Conservation (phyloP, 2,329 filamentous ascomycete species). For the Gnomoniopsis sp. region DNA sequence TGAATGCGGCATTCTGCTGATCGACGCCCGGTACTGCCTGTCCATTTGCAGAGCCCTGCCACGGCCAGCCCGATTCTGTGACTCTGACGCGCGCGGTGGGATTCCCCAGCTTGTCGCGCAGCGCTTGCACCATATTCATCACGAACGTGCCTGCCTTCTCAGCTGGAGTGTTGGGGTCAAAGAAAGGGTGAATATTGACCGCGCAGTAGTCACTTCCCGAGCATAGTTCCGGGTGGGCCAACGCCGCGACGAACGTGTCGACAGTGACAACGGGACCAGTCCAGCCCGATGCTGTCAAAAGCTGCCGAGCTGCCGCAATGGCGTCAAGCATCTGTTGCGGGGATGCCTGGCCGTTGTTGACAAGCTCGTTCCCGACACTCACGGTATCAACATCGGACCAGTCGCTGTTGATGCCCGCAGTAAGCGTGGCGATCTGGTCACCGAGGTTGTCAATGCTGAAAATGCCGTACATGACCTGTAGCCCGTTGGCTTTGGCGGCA, state of each 20-base stretch:
- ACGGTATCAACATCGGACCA: slow-evolving; percentile 71
- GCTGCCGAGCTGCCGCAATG: slow-evolving; percentile 52
- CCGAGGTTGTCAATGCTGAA: slow-evolving; percentile 59
- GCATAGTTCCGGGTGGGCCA: slow-evolving; percentile 67
- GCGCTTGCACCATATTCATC: slow-evolving; percentile 45
- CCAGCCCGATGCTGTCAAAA: slow-evolving; percentile 63
- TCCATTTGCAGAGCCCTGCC: slow-evolving; percentile 62
- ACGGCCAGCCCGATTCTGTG: slow-evolving; percentile 84
- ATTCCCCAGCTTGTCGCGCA: slow-evolving; percentile 39
- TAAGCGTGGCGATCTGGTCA: slow-evolving; percentile 58
- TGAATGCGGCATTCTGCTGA: slow-evolving; percentile 65
- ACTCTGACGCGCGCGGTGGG: slow-evolving; percentile 62
- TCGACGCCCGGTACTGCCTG: slow-evolving; percentile 63
- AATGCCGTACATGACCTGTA: slow-evolving; percentile 73
- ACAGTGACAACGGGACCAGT: slow-evolving; percentile 72
- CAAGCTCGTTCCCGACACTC: slow-evolving; percentile 76
- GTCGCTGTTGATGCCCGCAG: slow-evolving; percentile 54
- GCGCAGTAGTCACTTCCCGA: slow-evolving; percentile 73
- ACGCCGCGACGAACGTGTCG: slow-evolving; percentile 71
- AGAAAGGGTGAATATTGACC: slow-evolving; percentile 82
- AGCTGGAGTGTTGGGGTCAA: slow-evolving; percentile 62
- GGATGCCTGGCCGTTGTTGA: slow-evolving; percentile 60
- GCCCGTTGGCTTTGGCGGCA: slow-evolving; percentile 60
- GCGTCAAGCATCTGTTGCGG: slow-evolving; percentile 54
- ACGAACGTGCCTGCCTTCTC: slow-evolving; percentile 66